Evolutionary conservation across 2,329 filamentous ascomycete species (phyloP).

Genomic region (Cordyceps cicadae): DNA sequence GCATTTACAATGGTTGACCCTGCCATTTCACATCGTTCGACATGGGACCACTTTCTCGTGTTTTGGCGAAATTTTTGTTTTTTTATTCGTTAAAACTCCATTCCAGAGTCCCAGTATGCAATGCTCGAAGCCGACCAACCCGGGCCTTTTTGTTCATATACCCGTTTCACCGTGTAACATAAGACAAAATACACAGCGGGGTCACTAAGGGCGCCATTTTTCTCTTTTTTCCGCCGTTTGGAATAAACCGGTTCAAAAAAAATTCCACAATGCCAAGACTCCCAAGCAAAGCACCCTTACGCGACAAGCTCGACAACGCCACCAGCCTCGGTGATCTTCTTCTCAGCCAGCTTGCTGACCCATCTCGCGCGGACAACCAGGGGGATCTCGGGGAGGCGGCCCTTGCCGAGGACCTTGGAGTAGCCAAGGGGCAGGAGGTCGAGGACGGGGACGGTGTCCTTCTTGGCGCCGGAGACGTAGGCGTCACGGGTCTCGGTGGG

Average conservation of each 20-base stretch:
- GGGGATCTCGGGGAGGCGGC: conserved; percentile 85
- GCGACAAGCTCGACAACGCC: conserved; percentile 93
- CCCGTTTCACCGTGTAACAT: conserved; percentile 12
- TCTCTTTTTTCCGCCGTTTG: conserved; percentile 15
- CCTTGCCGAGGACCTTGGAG: conserved; percentile 98
- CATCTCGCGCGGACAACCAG: conserved; percentile 91
- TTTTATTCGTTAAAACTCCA: conserved; percentile 33
- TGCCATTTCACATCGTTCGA: not conserved
- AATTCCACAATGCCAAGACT: conserved; percentile 23
- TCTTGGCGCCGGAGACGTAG: conserved; percentile 73
- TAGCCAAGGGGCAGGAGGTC: conserved; percentile 96
- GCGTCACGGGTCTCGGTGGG: conserved; percentile 86
- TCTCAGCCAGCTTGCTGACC: conserved; percentile 92
- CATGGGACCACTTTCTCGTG: not conserved
- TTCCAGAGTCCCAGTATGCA: conserved; percentile 33
- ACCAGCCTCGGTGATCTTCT: conserved; percentile 98
- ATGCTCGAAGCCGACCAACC: conserved; percentile 33
- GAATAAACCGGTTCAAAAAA: conserved; percentile 20
- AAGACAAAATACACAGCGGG: conserved; percentile 11
- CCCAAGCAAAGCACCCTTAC: conserved; percentile 35
- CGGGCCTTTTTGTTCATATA: conserved; percentile 19
- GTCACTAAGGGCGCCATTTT: conserved; percentile 12
- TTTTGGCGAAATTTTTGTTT: conserved; percentile 29
- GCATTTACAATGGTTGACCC: not conserved
- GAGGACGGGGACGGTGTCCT: conserved; percentile 92